Evolutionary conservation across 148 eudicot genomes (phyloP).

Genomic region (Agrostemma githago): DNA sequence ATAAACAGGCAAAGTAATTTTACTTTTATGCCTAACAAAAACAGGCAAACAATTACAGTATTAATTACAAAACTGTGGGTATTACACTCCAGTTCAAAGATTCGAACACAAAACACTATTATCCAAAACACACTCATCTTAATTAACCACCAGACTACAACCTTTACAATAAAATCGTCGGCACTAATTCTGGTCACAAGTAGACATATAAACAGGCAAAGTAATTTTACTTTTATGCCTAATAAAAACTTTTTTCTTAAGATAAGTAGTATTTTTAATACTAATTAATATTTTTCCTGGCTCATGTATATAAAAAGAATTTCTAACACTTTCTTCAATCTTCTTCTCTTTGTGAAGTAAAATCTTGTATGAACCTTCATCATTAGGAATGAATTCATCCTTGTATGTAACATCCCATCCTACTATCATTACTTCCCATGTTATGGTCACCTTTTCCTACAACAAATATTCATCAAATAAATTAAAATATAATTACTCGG

Average conservation of each 20-base stretch:
- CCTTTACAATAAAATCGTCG: too few species aligned
- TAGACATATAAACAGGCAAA: slow-evolving; percentile 44
- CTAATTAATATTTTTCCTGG: slow-evolving; percentile 70
- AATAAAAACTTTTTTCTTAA: slow-evolving; percentile 57
- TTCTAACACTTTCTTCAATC: slow-evolving; percentile 41
- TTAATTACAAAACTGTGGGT: too few species aligned
- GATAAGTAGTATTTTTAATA: slow-evolving; percentile 40
- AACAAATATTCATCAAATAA: background rate
- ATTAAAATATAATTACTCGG: background rate
- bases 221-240: slow-evolving; percentile 53
- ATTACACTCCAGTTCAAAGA: too few species aligned
- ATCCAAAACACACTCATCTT: too few species aligned
- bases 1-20: slow-evolving; percentile 50
- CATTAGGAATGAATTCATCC: slow-evolving; percentile 76
- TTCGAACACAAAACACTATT: too few species aligned
- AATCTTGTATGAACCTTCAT: slow-evolving; percentile 78
- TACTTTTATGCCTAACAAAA: slow-evolving; percentile 56
- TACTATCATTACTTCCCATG: slow-evolving; percentile 56
- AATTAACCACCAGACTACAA: too few species aligned
- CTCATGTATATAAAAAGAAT: slow-evolving; percentile 64
- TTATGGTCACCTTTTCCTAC: slow-evolving; percentile 43
- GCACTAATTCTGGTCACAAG: background rate
- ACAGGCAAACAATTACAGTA: too few species aligned
- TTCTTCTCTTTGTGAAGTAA: slow-evolving; percentile 54
- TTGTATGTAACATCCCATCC: slow-evolving; percentile 62